phyloP scores from a whole-genome alignment of 2,329 filamentous ascomycete genomes.

The Diaporthe citriasiana region DNA sequence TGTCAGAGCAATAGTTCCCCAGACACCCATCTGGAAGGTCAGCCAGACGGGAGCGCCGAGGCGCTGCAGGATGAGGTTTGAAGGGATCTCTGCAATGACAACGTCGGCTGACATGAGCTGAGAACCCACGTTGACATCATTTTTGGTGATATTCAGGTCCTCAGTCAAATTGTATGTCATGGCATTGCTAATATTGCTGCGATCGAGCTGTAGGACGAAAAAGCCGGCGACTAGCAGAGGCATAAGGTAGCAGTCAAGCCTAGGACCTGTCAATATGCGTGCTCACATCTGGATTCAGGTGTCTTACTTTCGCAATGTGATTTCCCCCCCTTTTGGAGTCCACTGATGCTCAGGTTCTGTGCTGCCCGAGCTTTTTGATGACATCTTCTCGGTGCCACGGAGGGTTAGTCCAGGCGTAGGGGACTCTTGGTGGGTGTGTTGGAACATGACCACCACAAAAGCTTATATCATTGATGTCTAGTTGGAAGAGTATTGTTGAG shows the following conservation, averaged over 20 bases:
- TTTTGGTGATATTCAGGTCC: slow-evolving; percentile 63
- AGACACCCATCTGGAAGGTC: slow-evolving; percentile 56
- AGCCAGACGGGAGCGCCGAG: slow-evolving; percentile 58
- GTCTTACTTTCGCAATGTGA: not conserved
- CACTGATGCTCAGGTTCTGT: not conserved
- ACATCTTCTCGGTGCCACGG: not conserved
- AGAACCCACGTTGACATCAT: slow-evolving; percentile 63
- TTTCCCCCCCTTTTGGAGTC: not conserved
- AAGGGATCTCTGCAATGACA: slow-evolving; percentile 56
- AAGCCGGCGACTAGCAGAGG: slow-evolving; percentile 60
- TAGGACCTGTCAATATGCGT: slow-evolving; percentile 42
- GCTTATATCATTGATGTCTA: too few relatives aligned
- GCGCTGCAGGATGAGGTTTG: slow-evolving; percentile 58
- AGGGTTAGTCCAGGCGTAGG: not conserved
- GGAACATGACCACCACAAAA: not conserved
- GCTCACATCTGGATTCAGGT: not conserved
- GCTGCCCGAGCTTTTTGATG: not conserved
- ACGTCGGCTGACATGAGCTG: slow-evolving; percentile 58
- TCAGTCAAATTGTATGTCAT: slow-evolving; percentile 62
- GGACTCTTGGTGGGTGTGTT: not conserved
- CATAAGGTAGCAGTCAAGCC: slow-evolving; percentile 58
- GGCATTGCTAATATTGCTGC: slow-evolving; percentile 60
- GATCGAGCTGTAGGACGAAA: slow-evolving; percentile 57
- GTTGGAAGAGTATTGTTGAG: not conserved
- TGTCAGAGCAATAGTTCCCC: slow-evolving; percentile 57